These are phyloP conservation scores for Serpula lacrymans DNA, from an alignment of 768 basidiomycete genomes.

Conservation along the genomic window DNA sequence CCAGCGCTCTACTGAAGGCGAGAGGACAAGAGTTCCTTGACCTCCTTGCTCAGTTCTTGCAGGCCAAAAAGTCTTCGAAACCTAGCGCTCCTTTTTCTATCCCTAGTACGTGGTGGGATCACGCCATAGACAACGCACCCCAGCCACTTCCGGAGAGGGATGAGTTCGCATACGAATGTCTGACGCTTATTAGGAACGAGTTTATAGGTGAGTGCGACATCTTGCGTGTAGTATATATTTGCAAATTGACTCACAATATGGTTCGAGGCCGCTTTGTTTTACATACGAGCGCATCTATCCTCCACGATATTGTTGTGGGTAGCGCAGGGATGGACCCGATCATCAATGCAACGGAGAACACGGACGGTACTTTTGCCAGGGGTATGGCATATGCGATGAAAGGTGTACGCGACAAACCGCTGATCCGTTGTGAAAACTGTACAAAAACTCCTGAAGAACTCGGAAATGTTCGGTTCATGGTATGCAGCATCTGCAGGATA, in stretches of 20 bases:
- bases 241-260: too few species aligned
- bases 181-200: slow-evolving; percentile 13
- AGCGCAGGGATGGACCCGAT: slow-evolving; percentile 1
- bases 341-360: slow-evolving; percentile 3
- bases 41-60: slow-evolving; percentile 1
- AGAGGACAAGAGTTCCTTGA: slow-evolving; percentile 6
- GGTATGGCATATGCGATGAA: background rate
- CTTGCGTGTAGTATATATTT: too few species aligned
- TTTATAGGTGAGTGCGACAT: slow-evolving; percentile 13
- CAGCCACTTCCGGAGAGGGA: background rate
- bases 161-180: slow-evolving; percentile 5
- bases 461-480: slow-evolving; percentile 15
- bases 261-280: slow-evolving; percentile 10
- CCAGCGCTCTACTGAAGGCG: slow-evolving; percentile 7
- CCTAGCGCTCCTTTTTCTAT: too few species aligned
- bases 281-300: slow-evolving; percentile 4
- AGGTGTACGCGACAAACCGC: slow-evolving; percentile 9
- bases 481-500: slow-evolving; percentile 17
- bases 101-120: slow-evolving; percentile 18
- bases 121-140: slow-evolving; percentile 4
- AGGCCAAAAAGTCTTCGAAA: slow-evolving; percentile 2
- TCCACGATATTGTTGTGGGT: background rate
- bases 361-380: background rate
- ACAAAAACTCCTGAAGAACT: slow-evolving; percentile 16
- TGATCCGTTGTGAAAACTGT: slow-evolving; percentile 17